These are phyloP conservation scores for Morella rubra DNA, from an alignment of 306 rosid species.

Conservation along the genomic window DNA sequence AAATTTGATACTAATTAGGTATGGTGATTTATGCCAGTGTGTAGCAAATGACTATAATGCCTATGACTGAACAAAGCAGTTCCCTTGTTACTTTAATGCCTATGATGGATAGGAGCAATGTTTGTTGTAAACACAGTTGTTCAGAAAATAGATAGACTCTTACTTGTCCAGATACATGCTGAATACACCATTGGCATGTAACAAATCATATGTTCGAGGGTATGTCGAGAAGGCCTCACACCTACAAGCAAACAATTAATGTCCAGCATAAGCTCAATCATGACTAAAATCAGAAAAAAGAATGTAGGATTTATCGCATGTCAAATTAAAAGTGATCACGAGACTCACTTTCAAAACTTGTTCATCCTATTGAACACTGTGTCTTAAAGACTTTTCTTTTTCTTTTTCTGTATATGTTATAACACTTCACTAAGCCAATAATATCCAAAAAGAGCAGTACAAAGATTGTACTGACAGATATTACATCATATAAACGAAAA, in stretches of 20 bases:
- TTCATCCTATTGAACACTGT: too few species aligned
- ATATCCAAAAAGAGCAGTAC: too few species aligned
- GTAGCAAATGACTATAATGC: too few species aligned
- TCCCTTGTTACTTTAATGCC: too few species aligned
- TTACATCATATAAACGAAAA: too few species aligned
- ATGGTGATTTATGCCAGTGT: background rate
- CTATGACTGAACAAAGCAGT: too few species aligned
- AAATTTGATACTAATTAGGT: background rate
- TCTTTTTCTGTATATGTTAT: too few species aligned
- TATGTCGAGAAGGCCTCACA: constrained; percentile 64
- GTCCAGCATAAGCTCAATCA: constrained; percentile 10
- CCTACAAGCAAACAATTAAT: constrained; percentile 33
- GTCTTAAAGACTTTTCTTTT: too few species aligned
- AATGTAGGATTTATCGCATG: background rate
- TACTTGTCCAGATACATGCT: constrained; percentile 52
- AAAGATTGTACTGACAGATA: too few species aligned
- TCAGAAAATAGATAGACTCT: constrained; percentile 16
- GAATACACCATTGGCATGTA: constrained; percentile 52
- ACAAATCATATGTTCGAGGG: constrained; percentile 57
- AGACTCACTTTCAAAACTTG: too few species aligned
- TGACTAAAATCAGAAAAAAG: background rate
- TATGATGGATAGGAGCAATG: background rate
- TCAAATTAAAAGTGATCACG: background rate
- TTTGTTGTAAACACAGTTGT: constrained; percentile 8
- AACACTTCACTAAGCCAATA: too few species aligned